Evolutionary conservation across 1,284 basidiomycete genomes (phyloP), one percentile per base, ranked within the genome.

Genomic region (Porogramme epimiltina): DNA sequence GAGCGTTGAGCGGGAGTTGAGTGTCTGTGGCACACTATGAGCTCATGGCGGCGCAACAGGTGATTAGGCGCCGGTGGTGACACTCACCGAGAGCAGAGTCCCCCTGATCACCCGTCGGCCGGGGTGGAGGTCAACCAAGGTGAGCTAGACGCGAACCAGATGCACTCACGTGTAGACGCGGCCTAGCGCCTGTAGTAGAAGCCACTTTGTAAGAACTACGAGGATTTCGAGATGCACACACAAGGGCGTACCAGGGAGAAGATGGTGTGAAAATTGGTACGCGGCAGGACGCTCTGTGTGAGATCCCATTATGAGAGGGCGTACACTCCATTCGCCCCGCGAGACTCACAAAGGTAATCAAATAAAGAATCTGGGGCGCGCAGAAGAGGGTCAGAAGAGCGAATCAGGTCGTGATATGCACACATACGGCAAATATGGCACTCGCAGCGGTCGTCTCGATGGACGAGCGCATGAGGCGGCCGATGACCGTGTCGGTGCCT

Each of bases 401-500:
- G n/a, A n/a, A n/a, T n/a, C n/a, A n/a, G n/a, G n/a, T n/a, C n/a
- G n/a, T n/a, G n/a, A n/a, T n/a, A n/a, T n/a, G 8, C 20, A 33
- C 13, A 53, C 50, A 23, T 43, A 58, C 56, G 22, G 45, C 51
- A 28, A 55, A 52, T 2, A 55, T 11, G 2, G 54, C 50, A 20
- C 46, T 52, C 19, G 52, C n/a, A 4, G 33, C 47, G 13, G 52
- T 52, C 8, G 56, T 58, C 46, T 58, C 53, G 34, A 58, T 39
- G 5, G 53, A 51, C 11, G 50, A 48, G 19, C 47, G 52, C 46
- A 55, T 58, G n/a, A 58, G 42, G n/a, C 53, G 47, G 43, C 45
- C 50, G 22, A 58, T 55, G 25, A 55, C 50, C 16, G 48, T 54
- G 39, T 57, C 52, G 9, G 55, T 54, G n/a, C 33, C 55, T 55